These are phyloP conservation scores for Pleochaeta shiraiana DNA, from an alignment of 2,329 filamentous ascomycete species.

Conservation along the genomic window DNA sequence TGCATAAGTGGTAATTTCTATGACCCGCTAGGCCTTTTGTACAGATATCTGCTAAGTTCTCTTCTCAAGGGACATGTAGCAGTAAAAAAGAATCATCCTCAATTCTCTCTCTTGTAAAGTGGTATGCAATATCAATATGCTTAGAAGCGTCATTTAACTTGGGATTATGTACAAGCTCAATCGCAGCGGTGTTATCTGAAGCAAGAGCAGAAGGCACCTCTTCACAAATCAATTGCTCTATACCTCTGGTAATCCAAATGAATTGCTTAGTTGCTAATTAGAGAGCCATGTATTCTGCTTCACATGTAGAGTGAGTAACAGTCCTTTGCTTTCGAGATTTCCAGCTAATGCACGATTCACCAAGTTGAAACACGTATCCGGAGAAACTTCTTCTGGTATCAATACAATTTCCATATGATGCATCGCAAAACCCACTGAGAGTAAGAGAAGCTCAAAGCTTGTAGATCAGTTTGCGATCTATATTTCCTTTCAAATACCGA, in stretches of 20 bases:
- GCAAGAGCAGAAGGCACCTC: not conserved
- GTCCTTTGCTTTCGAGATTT: not conserved
- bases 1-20: not conserved
- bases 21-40: not conserved
- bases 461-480: not conserved
- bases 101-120: not conserved
- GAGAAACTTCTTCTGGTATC: not conserved
- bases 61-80: not conserved
- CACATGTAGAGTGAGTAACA: not conserved
- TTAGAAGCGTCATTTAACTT: too few species aligned
- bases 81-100: not conserved
- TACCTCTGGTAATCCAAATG: not conserved
- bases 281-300: not conserved
- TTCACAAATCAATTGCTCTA: not conserved
- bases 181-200: too few species aligned
- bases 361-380: not conserved
- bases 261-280: not conserved
- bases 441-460: not conserved
- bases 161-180: too few species aligned
- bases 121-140: not conserved
- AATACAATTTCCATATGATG: not conserved
- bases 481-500: not conserved
- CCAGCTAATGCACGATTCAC: not conserved
- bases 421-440: not conserved
- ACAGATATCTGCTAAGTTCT: not conserved